Evolutionary conservation across 768 basidiomycete genomes (phyloP).

Genomic region (Termitomyces sp.): DNA sequence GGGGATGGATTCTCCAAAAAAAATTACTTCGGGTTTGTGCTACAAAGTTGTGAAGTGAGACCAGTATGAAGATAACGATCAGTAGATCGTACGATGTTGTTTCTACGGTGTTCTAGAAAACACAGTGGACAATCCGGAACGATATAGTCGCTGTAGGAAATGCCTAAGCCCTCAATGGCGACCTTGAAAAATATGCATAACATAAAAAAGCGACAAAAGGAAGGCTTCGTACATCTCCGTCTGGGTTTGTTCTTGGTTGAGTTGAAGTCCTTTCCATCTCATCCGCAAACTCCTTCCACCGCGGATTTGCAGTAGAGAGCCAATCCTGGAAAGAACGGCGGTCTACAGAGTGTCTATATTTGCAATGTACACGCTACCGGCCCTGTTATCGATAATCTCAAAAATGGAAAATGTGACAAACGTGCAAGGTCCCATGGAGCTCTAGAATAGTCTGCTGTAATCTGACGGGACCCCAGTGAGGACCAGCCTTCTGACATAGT

Average conservation of each 20-base stretch:
- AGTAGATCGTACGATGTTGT: constrained; percentile 49
- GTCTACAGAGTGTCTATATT: constrained; percentile 60
- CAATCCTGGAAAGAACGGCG: constrained; percentile 69
- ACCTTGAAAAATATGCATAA: constrained; percentile 40
- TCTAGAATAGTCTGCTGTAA: constrained; percentile 55
- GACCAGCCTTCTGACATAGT: constrained; percentile 28
- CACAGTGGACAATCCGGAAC: constrained; percentile 78
- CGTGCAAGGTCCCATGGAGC: constrained; percentile 86
- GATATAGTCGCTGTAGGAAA: constrained; percentile 70
- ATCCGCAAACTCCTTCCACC: constrained; percentile 68
- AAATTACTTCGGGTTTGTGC: constrained; percentile 81
- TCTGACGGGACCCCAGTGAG: constrained; percentile 31
- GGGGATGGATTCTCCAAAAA: constrained; percentile 88
- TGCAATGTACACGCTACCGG: constrained; percentile 72
- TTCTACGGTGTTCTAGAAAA: constrained; percentile 45
- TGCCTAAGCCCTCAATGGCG: constrained; percentile 63
- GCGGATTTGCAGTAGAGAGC: constrained; percentile 69
- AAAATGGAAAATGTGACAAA: constrained; percentile 19
- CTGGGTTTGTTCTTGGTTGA: constrained; percentile 80
- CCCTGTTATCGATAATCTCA: background rate
- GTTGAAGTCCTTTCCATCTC: constrained; percentile 53
- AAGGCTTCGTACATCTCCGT: constrained; percentile 68
- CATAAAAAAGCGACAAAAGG: background rate
- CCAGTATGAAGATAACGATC: background rate
- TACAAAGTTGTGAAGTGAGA: constrained; percentile 18